phyloP scores from a whole-genome alignment of 352 stramenopile genomes.

The Phytopythium ostracodes region DNA sequence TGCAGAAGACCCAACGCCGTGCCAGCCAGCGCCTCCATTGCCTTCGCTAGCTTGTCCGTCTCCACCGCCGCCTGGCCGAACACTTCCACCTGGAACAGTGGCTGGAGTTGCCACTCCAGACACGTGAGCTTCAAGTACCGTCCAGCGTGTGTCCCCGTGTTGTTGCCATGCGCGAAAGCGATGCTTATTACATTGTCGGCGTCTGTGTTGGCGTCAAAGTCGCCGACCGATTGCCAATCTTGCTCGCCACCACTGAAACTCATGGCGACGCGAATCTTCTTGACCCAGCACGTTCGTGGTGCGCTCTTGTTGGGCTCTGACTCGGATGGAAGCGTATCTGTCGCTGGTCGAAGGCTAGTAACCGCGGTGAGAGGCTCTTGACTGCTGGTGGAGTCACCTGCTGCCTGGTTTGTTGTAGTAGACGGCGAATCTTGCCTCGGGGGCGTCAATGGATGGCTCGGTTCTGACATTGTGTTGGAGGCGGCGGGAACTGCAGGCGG shows the following conservation, averaged over 20 bases:
- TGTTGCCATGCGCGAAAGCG: constrained; percentile 15
- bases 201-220: constrained; percentile 58
- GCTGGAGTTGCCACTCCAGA: constrained; percentile 54
- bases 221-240: constrained; percentile 54
- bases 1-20: constrained; percentile 42
- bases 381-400: background rate
- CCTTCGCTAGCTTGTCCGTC: constrained; percentile 38
- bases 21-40: constrained; percentile 32
- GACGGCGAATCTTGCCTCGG: background rate
- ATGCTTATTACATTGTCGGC: constrained; percentile 28
- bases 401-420: background rate
- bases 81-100: constrained; percentile 64
- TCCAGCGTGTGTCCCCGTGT: constrained; percentile 26
- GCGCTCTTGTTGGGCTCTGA: constrained; percentile 3
- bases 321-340: background rate
- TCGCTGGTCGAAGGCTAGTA: background rate
- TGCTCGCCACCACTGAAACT: constrained; percentile 47
- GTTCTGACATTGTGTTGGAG: background rate
- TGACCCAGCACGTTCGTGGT: constrained; percentile 44
- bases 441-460: constrained; percentile 4
- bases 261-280: constrained; percentile 46
- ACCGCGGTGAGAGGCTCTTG: background rate
- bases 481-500: background rate
- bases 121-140: constrained; percentile 62
- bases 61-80: constrained; percentile 57